phyloP scores from a whole-genome alignment of 2,329 filamentous ascomycete species.

The Calonectria crousiana region DNA sequence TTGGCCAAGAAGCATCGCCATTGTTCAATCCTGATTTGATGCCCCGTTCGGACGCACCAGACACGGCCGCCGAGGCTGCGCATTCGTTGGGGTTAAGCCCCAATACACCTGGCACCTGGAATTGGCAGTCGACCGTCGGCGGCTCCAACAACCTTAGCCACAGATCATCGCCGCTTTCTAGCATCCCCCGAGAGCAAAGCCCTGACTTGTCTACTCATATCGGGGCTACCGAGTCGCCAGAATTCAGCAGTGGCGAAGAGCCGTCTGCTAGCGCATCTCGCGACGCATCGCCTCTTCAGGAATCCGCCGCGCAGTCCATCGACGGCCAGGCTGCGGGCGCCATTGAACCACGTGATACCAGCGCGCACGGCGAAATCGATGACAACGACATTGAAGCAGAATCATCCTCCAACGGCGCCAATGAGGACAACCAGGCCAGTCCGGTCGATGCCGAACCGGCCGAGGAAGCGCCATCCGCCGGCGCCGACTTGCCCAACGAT shows the following conservation, averaged over 20 bases:
- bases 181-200: not conserved
- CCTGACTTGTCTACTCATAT: constrained; percentile 24
- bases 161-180: constrained; percentile 25
- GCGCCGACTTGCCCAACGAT: not conserved
- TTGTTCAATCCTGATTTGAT: constrained; percentile 37
- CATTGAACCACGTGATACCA: not conserved
- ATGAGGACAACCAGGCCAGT: not conserved
- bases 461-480: not conserved
- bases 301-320: constrained; percentile 9
- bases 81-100: constrained; percentile 22
- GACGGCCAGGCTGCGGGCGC: not conserved
- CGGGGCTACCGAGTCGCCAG: not conserved
- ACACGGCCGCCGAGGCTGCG: constrained; percentile 2
- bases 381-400: not conserved
- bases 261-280: not conserved
- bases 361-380: not conserved
- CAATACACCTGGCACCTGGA: constrained; percentile 27
- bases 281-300: constrained; percentile 5
- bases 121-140: constrained; percentile 31
- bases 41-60: constrained; percentile 20
- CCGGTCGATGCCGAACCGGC: not conserved
- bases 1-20: constrained; percentile 38
- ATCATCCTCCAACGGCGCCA: not conserved
- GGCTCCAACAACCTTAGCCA: not conserved
- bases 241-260: not conserved